Evolutionary conservation across 78 protist species (phyloP), one percentile per base, ranked within the genome.

Genomic region (Polysphondylium violaceum): DNA sequence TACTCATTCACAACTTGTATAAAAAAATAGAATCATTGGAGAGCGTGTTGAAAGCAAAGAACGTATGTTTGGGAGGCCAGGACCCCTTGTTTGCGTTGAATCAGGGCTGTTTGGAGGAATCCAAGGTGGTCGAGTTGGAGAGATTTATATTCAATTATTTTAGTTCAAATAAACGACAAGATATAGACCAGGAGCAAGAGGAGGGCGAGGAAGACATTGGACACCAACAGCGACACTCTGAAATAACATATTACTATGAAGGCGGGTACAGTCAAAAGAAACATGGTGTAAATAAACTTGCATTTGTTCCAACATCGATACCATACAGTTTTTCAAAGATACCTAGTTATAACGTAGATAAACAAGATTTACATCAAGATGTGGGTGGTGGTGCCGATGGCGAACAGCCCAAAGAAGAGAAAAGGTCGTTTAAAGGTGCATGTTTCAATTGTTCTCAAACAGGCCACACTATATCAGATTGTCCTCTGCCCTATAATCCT

Each of bases 401-500:
- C 2, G 11, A 72, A 9, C 3, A 59, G 11, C 36, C 14, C 2
- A 27, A 29, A 27, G 44, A 44, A 6, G 50, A 60, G 9, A 43
- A 51, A 31, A 29, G 17, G 35, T 25, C 33, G 40, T 60, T 41
- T 76, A 19, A 17, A 23, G 73, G 59, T 19, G 19, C 12, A 33
- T 76, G 87, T 63, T 76, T 76, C 23, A 76, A 76, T 63, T 76
- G 87, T 76, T 63, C 64, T 25, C 64, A 76, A 63, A 31, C 33
- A 7, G 87, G 87, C n/a, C 87, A 76, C 63, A 12, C 65, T 3
- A 44, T 76, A 19, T 2, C 14, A 11, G 53, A 76, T 1, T 76
- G 87, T 31, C 87, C 73, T 6, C 47, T 33, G 43, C 11, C 43
- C 0, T 41, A 63, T 55, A 36, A 65, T 33, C 35, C 27, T 33